Percentiles rank a stretch among this genome's conserved stretches.
Conservation (phyloP, 176 grass and related monocot genomes). For the Aegilops longissima region DNA sequence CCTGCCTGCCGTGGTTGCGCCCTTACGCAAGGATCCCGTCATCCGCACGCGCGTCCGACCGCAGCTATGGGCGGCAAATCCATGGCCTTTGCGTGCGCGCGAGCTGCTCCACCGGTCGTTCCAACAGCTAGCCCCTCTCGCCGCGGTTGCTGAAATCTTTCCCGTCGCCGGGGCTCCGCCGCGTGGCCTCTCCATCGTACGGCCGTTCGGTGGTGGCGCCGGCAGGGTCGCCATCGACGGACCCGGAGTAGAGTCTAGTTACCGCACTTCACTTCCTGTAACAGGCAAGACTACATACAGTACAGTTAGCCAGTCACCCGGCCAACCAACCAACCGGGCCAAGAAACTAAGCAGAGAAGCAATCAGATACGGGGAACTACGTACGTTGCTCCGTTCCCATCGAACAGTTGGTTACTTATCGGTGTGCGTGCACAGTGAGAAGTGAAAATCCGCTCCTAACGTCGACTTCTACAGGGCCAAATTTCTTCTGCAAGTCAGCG, state of each 20-base stretch:
- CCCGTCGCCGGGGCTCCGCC: constrained; percentile 7
- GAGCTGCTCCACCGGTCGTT: neutral
- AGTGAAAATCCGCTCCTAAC: neutral
- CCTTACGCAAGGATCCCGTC: constrained; percentile 77
- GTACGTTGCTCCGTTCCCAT: neutral
- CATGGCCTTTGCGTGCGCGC: constrained; percentile 17
- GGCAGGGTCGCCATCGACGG: constrained; percentile 28
- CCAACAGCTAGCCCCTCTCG: too few species aligned
- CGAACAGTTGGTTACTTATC: neutral
- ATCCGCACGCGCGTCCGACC: constrained; percentile 32
- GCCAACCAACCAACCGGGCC: constrained; percentile 5
- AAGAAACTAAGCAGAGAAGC: neutral
- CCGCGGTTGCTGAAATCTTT: neutral
- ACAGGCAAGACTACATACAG: neutral
- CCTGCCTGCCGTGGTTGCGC: constrained; percentile 32
- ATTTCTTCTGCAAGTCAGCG: neutral
- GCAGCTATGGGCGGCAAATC: neutral
- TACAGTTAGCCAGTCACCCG: neutral
- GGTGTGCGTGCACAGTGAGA: neutral
- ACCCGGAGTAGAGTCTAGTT: constrained; percentile 25
- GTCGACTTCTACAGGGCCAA: neutral
- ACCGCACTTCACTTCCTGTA: constrained; percentile 5
- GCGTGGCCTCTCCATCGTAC: neutral
- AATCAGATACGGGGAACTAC: neutral
- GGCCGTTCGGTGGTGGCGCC: neutral